Conservation (phyloP, 2,329 filamentous ascomycete species). For the Trichophyton rubrum region DNA sequence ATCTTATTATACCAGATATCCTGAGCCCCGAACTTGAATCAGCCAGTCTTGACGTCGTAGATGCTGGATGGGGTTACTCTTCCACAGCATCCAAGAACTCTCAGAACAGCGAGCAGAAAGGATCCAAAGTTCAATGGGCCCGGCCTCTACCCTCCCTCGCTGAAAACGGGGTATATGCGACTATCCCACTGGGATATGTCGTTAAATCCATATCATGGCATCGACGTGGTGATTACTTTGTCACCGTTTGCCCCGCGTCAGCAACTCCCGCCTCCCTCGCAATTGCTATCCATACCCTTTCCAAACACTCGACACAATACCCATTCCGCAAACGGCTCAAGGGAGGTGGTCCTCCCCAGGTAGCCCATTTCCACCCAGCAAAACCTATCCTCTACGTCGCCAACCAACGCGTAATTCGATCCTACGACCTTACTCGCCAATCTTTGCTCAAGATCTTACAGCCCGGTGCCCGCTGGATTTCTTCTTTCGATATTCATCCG, state of each 20-base stretch:
- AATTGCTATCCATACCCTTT: slow-evolving; percentile 87
- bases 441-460: slow-evolving; percentile 87
- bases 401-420: slow-evolving; percentile 82
- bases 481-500: slow-evolving; percentile 82
- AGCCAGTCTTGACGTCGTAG: slow-evolving; percentile 61
- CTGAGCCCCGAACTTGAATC: slow-evolving; percentile 61
- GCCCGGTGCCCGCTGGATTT: slow-evolving; percentile 90
- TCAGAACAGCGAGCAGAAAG: slow-evolving; percentile 48
- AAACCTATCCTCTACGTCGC: slow-evolving; percentile 92
- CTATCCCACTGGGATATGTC: slow-evolving; percentile 63
- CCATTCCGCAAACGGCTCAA: slow-evolving; percentile 67
- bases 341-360: slow-evolving; percentile 65
- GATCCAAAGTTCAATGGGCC: slow-evolving; percentile 67
- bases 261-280: slow-evolving; percentile 44
- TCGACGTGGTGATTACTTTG: slow-evolving; percentile 83
- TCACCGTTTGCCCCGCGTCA: slow-evolving; percentile 65
- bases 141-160: slow-evolving; percentile 63
- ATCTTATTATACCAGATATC: slow-evolving; percentile 65
- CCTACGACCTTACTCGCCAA: slow-evolving; percentile 85
- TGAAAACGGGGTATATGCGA: slow-evolving; percentile 62
- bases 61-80: slow-evolving; percentile 91
- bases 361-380: slow-evolving; percentile 86
- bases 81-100: slow-evolving; percentile 46
- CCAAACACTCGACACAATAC: slow-evolving; percentile 86
- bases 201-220: slow-evolving; percentile 92